A percentile compares a stretch with the other conserved stretches of the same genome.
Conservation (phyloP, 2,329 filamentous ascomycete species). For the Dactylellina leptospora region DNA sequence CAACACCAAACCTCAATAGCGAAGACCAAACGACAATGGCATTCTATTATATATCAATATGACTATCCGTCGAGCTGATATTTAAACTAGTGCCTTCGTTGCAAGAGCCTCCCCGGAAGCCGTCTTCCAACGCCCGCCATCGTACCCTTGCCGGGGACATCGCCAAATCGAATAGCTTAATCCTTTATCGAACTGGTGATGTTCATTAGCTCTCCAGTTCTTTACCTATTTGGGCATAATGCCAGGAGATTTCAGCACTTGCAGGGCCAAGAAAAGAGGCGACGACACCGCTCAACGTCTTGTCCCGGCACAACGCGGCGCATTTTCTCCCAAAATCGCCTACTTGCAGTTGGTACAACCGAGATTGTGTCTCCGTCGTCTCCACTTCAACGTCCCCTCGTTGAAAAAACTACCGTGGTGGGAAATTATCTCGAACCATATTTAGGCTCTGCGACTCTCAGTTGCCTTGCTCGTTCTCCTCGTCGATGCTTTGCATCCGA, state of each 20-base stretch:
- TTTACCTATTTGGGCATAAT: constrained; percentile 15
- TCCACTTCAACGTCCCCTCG: constrained; percentile 26
- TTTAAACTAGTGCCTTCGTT: neutral
- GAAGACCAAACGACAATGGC: too few relatives aligned
- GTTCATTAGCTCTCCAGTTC: constrained; percentile 15
- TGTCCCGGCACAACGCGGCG: constrained; percentile 33
- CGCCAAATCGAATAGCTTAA: constrained; percentile 11
- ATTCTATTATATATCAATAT: too few relatives aligned
- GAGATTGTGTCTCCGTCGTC: constrained; percentile 43
- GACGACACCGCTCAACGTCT: constrained; percentile 18
- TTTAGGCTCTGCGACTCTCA: constrained; percentile 9
- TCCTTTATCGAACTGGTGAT: constrained; percentile 4
- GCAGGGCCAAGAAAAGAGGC: constrained; percentile 42
- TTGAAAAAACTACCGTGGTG: neutral
- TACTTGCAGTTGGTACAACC: constrained; percentile 27
- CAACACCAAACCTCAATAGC: too few relatives aligned
- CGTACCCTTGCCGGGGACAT: constrained; percentile 18
- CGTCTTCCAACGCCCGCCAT: neutral
- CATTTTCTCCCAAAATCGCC: constrained; percentile 11
- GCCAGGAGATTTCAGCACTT: constrained; percentile 25
- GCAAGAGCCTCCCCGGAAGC: neutral
- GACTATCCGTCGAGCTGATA: too few relatives aligned
- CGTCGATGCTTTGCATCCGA: neutral
- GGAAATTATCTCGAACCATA: constrained; percentile 27
- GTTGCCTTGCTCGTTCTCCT: neutral